Evolutionary conservation across 148 eudicot genomes (phyloP), one percentile per base, ranked within the genome.

Genomic region (Vaccinium corymbosum): DNA sequence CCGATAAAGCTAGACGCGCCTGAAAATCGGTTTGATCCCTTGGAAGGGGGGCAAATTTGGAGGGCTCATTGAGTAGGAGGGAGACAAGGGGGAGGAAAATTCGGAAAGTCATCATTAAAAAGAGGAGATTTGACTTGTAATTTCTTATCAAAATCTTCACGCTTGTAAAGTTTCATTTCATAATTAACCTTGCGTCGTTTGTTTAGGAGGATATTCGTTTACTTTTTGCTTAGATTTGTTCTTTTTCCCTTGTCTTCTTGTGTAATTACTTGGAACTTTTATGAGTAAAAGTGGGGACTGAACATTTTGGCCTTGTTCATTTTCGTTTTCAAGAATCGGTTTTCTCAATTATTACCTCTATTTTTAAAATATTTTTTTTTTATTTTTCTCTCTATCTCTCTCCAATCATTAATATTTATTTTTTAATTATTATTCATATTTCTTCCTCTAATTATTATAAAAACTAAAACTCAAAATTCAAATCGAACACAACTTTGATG

Each of bases 191-290:
- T 0, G 3, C 6, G 27, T 75, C 13, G 22, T 75, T 75, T 75
- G 10, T n/a, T 66, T 75, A 68, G 73, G 73, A 13, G 14, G 73
- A 12, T 68, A 35, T 12, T 83, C 38, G 2, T 72, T 76, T 25
- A 38, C 22, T 38, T 25, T 68, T 3, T 50, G 83, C 17, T 81
- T n/a, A 81, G 35, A 25, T 20, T 46, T 64, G n/a, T 15, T 81
- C 15, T 10, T 49, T 46, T 46, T 76, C 1, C 16, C 32, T 76
- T 76, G 79, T 56, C 79, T 76, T 49, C 32, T 68, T 38, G 49
- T 76, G 61, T 80, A 61, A 80, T 61, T 80, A 80, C 19, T 80
- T 52, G 2, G 9, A 53, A 76, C 56, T 78, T 78, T 78, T 29
- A 53, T 27, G 80, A 68, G 55, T 11, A 6, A 78, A 78, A 27